phyloP scores from a whole-genome alignment of 495 filamentous ascomycete species.

The Annulohypoxylon nitens region DNA sequence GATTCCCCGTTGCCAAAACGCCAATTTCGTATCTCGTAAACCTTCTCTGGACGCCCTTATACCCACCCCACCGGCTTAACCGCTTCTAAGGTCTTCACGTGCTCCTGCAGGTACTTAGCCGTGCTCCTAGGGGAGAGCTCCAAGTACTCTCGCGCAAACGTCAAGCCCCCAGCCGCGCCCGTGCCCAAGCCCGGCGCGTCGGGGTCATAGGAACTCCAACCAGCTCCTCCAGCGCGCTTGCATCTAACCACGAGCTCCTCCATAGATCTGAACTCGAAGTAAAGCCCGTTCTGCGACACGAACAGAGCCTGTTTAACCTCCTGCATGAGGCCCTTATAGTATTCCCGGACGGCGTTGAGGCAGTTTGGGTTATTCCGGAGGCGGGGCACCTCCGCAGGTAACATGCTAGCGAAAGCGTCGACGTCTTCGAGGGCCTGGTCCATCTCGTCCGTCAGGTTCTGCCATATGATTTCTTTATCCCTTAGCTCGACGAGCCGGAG shows the following conservation, averaged over 20 bases:
- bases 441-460: constrained; percentile 4
- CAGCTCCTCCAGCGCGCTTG: background rate
- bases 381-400: background rate
- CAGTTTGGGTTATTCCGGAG: background rate
- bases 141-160: constrained; percentile 14
- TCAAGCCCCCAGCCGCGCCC: background rate
- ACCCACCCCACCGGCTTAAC: background rate
- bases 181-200: background rate
- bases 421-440: constrained; percentile 6
- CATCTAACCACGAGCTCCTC: constrained; percentile 40
- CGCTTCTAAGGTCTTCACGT: background rate
- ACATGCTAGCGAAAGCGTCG: background rate
- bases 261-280: constrained; percentile 37
- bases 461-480: constrained; percentile 33
- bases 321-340: constrained; percentile 12
- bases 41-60: background rate
- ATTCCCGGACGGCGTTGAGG: background rate
- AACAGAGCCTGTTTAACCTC: constrained; percentile 15
- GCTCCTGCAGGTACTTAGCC: background rate
- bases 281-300: constrained; percentile 38
- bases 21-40: background rate
- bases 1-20: background rate
- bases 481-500: constrained; percentile 33
- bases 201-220: background rate
- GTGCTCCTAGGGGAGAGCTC: background rate